Base-by-base conservation (phyloP, 176 grass and related monocot species). In the Ananas comosus region DNA sequence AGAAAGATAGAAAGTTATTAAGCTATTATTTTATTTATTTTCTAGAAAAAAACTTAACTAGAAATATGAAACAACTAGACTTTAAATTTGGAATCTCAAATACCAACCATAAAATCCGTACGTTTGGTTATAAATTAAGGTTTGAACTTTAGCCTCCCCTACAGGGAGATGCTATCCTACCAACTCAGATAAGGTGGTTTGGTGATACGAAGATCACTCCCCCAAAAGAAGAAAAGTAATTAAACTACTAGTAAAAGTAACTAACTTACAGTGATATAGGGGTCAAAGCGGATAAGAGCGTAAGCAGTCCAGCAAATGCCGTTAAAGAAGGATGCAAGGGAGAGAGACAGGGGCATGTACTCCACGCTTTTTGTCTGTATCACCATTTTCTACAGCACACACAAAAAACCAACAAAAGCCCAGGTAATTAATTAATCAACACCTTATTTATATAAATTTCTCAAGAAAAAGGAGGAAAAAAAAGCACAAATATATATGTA, bases 291-390 rank as follows among this genome's bases (percentile, higher is more conserved):
- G 85, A 99, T 99, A 78, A 99, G 94, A 0, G 94, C 94, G 76
- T 99, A 99, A 11, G 84, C 82, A 2, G 94, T 99, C 94, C 94
- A 99, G 85, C 87, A 99, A 82, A 88, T 74, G 52, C 87, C 90
- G 48, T 99, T 99, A 14, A 91, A 78, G 13, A 99, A 86, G 11
- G 89, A 85, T 0, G 87, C 94, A 11, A 99, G 64, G 1, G 94
- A 99, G 71, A 99, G 72, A 56, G 85, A 90, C 11, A 99, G 72
- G 42, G 94, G 94, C 94, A 99, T 99, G 86, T 88, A 99, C 75
- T 99, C 94, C 23, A 99, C 90, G 76, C 94, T 99, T 83, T 88
- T 99, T 2, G 94, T 93, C 79, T 88, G 74, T 82, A 99, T 93
- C 82, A 99, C 94, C 90, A 99, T 80, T 93, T 91, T 99, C 92